Evolutionary conservation across 1,139 yeast species (phyloP), one percentile per base, ranked within the genome.

Genomic region (Diutina rugosa): DNA sequence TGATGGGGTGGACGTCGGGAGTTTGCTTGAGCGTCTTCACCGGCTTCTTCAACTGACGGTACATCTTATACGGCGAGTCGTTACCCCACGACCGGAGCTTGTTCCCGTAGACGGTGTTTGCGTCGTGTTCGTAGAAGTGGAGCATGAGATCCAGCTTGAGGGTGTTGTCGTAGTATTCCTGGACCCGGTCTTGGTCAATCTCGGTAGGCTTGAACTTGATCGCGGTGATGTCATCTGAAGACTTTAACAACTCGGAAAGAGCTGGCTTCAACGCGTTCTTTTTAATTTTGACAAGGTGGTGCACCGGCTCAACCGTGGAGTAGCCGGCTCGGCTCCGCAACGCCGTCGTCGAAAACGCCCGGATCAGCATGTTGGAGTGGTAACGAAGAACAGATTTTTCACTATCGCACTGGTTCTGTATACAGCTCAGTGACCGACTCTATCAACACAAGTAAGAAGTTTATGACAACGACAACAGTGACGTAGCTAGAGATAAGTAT

Each of bases 11-110:
- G 58, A 89, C 76, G 64, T 90, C 87, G 62, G 87, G 89, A 8
- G 91, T 81, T 56, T 90, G 84, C 56, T 84, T 81, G 18, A 77
- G 76, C 48, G 82, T 77, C 7, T 91, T 90, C 59, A 68, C 72
- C 55, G 93, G 91, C 63, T 84, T 87, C 62, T 71, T 72, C 61
- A 76, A 65, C 46, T 86, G 82, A 77, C 97, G 87, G 71, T 89
- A 90, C 58, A 90, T 69, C 67, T 91, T 95, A 72, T 88, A 93
- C 54, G 97, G 97, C 46, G 97, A 85, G 38, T 87, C 77, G 55
- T 88, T 87, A 60, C 90, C 95, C 96, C 99, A 91, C 57, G 80
- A 76, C 72, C 97, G 81, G 63, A 78, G 78, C 72, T 88, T 89
- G 61, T 81, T 77, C 58, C 98, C 98, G 48, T 65, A 69, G n/a